A percentile compares a stretch with the other conserved stretches of the same genome.
Evolutionary conservation across 2,329 filamentous ascomycete species (phyloP).

Genomic region (Claviceps citrina): DNA sequence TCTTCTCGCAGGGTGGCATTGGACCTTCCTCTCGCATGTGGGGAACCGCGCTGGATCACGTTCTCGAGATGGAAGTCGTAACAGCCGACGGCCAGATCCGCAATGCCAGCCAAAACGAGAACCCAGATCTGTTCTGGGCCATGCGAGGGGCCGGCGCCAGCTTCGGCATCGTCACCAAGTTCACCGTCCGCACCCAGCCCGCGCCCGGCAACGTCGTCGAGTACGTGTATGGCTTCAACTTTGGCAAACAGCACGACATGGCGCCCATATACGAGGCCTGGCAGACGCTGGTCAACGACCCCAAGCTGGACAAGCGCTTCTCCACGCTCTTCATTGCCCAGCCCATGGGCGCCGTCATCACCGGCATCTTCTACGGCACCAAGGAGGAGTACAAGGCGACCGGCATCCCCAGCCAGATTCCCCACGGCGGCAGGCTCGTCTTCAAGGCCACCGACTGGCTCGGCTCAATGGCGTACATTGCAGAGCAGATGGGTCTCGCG

Average conservation of each 20-base stretch:
- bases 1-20: conserved; percentile 32
- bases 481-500: conserved; percentile 32
- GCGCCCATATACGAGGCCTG: conserved; percentile 37
- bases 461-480: conserved; percentile 37
- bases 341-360: conserved; percentile 38
- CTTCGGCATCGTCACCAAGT: conserved; percentile 42
- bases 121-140: conserved; percentile 40
- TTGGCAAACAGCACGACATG: conserved; percentile 31
- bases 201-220: conserved; percentile 41
- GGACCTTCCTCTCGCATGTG: conserved; percentile 45
- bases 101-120: conserved; percentile 29
- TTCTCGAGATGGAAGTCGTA: conserved; percentile 40
- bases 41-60: conserved; percentile 39
- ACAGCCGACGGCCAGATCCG: conserved; percentile 38
- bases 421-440: conserved; percentile 23
- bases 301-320: conserved; percentile 41
- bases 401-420: conserved; percentile 33
- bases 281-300: conserved; percentile 41
- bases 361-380: conserved; percentile 46
- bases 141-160: conserved; percentile 40
- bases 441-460: conserved; percentile 48
- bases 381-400: conserved; percentile 37
- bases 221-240: conserved; percentile 40
- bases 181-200: conserved; percentile 38
- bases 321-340: conserved; percentile 40